phyloP scores from a whole-genome alignment of 73 alveolate species.

The Tetrahymena malaccensis region DNA sequence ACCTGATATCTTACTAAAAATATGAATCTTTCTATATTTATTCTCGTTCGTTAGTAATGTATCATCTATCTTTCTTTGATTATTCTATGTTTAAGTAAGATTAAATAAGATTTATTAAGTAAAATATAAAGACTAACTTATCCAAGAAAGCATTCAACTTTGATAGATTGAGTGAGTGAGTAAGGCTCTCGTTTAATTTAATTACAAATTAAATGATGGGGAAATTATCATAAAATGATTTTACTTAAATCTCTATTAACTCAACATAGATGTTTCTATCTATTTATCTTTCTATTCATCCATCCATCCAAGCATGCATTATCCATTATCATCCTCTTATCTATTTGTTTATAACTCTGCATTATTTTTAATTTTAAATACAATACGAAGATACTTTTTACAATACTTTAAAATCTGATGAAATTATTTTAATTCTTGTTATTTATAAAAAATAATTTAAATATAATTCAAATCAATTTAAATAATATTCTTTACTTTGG shows the following conservation, averaged over 20 bases:
- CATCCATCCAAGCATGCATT: neutral
- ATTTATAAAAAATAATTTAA: too few relatives aligned
- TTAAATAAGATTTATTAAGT: too few relatives aligned
- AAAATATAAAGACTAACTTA: too few relatives aligned
- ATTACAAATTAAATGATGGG: neutral
- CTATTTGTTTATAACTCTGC: neutral
- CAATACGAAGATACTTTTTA: too few relatives aligned
- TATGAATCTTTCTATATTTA: neutral
- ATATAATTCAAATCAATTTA: too few relatives aligned
- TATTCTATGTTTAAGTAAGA: neutral
- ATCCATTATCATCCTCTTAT: neutral
- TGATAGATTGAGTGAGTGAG: neutral
- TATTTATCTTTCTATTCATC: neutral
- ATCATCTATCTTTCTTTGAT: neutral
- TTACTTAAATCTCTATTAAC: neutral
- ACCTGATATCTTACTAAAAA: neutral
- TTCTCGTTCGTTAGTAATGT: neutral
- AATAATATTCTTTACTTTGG: too few relatives aligned
- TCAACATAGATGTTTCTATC: neutral
- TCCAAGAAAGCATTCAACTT: too few relatives aligned
- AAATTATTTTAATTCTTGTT: too few relatives aligned
- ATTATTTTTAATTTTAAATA: too few relatives aligned
- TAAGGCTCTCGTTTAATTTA: neutral
- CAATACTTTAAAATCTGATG: neutral
- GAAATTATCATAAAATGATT: neutral